Base-by-base conservation (phyloP, 2,329 filamentous ascomycete genomes). In the Ophiostoma montium region DNA sequence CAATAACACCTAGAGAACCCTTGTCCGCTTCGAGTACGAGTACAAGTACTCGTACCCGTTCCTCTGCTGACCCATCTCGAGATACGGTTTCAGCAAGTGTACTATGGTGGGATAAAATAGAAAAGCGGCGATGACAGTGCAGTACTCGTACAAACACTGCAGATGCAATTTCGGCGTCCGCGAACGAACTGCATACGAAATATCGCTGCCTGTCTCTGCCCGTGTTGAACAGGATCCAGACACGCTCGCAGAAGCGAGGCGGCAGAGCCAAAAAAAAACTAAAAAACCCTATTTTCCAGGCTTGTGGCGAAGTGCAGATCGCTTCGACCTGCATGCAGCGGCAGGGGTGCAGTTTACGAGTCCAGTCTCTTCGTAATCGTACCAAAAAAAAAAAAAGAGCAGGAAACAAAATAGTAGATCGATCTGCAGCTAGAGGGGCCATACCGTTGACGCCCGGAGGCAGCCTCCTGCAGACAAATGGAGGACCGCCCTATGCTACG, bases 271-370 rank as follows among this genome's bases (percentile, higher is more conserved):
- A 15, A 13, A 23, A 41, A 15, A 5, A 15, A 27, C 5, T 2
- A 15, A 15, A 39, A 15, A 4, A 21, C 2, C 19, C 9, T 3
- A 13, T 15, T 21, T n/a, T 27, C 10, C 45, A 47, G 21, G 33
- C 16, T 30, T 21, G 42, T 45, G 42, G 42, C 42, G 42, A 45
- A 33, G 30, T 45, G 42, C 42, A 45, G 39, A 42, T 39, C 36
- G 18, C n/a, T 18, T 19, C 5, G 23, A 27, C 23, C 13, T 30
- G 23, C 21, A 42, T 42, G 38, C 39, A 42, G 15, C 21, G 16
- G 21, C 21, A 30, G n/a, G 4, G 3, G 13, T 9, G 6, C 23
- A 16, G n/a, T 30, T 23, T 16, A 18, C 5, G n/a, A n/a, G n/a
- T n/a, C n/a, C n/a, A n/a, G n/a, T n/a, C n/a, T n/a, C n/a, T n/a